Base-by-base conservation (phyloP, 73 alveolate genomes). In the Paramecium biaurelia region DNA sequence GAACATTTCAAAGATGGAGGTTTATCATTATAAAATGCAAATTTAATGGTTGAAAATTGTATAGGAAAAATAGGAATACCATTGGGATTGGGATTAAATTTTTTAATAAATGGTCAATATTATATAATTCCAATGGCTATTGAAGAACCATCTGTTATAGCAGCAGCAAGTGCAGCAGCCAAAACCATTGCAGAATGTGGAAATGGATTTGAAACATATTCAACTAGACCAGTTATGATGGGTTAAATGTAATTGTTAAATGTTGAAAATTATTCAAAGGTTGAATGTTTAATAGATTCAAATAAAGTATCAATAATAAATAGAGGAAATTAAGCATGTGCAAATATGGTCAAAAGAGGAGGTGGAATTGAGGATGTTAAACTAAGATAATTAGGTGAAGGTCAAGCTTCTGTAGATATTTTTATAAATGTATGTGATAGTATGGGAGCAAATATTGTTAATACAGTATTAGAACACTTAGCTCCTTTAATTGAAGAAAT, bases 71-170 rank as follows among this genome's bases (percentile, higher is more conserved):
- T 98, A 32, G 93, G 98, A 4, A 85, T 97, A 30, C 99, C 99
- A 0, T 58, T 98, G 5, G 99, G 99, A 30, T 96, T 97, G 56
- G 99, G 99, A 1, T 92, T 97, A 59, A 98, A 98, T 85, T 98
- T 98, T 95, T 89, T 88, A 28, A 96, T 98, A 82, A 98, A 98
- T 89, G 98, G 96, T 8, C 94, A 96, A 76, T 93, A 95, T 92
- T 96, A 96, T 92, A 92, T 92, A 10, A 96, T 98, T 85, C 99
- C 99, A 26, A 98, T 98, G 99, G 97, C 99, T 28, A 95, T 98
- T 0, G 99, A 98, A 93, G 99, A 98, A 87, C 99, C 99, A 7
- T 98, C 99, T 28, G 99, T 98, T 1, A 96, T 98, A 14, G 99
- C 99, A 4, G 99, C 99, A 3, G 99, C 99, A 30, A 93, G 99